Base-by-base conservation (phyloP, 2,329 filamentous ascomycete genomes). In the Talaromyces marneffei region DNA sequence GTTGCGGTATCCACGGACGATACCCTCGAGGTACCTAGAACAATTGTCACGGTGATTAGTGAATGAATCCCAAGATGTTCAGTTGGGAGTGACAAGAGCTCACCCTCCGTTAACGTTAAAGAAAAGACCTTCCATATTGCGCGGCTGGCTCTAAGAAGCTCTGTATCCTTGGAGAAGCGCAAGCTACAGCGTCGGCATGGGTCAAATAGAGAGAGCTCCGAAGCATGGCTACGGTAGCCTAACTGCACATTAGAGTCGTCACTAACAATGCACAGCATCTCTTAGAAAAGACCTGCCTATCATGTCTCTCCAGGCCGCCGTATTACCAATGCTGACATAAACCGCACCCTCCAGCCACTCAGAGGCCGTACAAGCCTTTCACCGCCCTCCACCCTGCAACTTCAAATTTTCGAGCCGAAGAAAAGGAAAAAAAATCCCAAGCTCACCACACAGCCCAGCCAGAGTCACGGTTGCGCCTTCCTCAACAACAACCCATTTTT, bases 1-100 rank as follows among this genome's bases (percentile, higher is more conserved):
- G 79, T 97, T 99, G 74, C 93, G 89, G 80, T 97, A 99, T 66
- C 94, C 94, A 71, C 94, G 90, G 71, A 97, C 91, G 75, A 99
- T 92, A 76, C 94, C 94, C 80, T 99, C 94, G 75, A 97, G 87
- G 79, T 96, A 97, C 79, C 92, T 96, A 39, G 10, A 3, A 35
- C 16, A 18, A 31, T 16, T 6, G 31, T 4, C 12, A 2, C 20
- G 2, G 6, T 9, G 27, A 33, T 46, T 46, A 57, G 55, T 57
- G 18, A 3, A 23, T 23, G 16, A 4, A 5, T 9, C 12, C 18
- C 20, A 8, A 31, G 7, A 12, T 0, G 3, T 2, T 0, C 5
- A 14, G 1, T n/a, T n/a, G n/a, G n/a, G 12, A 1, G n/a, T 18
- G 2, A 16, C 5, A 2, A 33, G 20, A 6, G 12, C 84, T 66